Evolutionary conservation across 2,329 filamentous ascomycete species (phyloP), one percentile per base, ranked within the genome.

Genomic region (Chalara sp.): DNA sequence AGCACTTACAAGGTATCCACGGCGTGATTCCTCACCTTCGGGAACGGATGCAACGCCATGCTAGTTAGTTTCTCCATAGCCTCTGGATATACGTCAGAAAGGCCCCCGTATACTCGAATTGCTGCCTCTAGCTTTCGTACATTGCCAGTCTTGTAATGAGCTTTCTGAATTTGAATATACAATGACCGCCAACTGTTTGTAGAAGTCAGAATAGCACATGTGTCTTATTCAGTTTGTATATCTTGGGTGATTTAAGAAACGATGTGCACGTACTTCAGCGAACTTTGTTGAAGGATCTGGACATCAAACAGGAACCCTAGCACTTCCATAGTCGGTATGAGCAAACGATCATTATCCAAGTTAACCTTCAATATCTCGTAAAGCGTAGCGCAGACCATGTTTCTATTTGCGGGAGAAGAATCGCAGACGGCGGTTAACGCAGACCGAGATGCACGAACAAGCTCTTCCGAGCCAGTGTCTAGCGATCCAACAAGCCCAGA

Each of bases 31-130:
- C 83, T 70, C 58, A 95, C 82, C 61, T 80, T 79, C 5, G 91
- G 89, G 74, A 89, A 96, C 1, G 89, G 88, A 71, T 96, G 92
- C 51, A 81, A 68, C 56, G 96, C 71, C 72, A 96, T 80, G 28
- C 78, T 81, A 0, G 79, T 78, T 40, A 96, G 70, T 65, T 90
- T 87, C 63, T 78, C 82, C 49, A 83, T 67, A 4, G 85, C 86
- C 12, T 46, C 52, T 11, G 46, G 55, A 42, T 64, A 49, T 44
- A 71, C 62, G 2, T 66, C 65, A 4, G 81, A 80, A 30, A 96
- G 69, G 1, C 81, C 82, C 3, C 83, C 80, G 67, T 96, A 97
- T 10, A 93, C 79, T 61, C 84, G 86, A 54, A 95, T 72, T 28
- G 87, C 89, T 1, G 89, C 86, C 64, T 89, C 80, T 1, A 97